Evolutionary conservation across 163 green algal species (phyloP), one percentile per base, ranked within the genome.

Genomic region (Prototheca wickerhamii): DNA sequence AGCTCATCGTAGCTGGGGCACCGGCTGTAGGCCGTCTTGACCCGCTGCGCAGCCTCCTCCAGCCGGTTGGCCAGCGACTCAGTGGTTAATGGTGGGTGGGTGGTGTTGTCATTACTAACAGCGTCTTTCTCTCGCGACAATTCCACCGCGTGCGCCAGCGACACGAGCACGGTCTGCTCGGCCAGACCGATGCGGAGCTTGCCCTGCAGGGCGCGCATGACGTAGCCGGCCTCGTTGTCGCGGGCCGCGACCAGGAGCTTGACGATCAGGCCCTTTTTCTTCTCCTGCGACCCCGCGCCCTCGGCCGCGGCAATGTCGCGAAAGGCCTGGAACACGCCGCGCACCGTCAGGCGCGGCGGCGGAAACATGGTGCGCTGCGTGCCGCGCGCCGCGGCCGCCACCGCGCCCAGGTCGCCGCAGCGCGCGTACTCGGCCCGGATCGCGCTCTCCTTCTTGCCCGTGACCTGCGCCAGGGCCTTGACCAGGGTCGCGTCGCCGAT

Each of bases 171-270:
- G 4, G 84, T 92, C 76, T 98, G 87, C 76, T 97, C 92, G 18
- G 87, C 90, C 30, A 97, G 84, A 0, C 92, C 90, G 56, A 98
- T 98, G 53, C 93, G 83, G 61, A 98, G 82, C 85, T 97, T 98
- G 63, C 86, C 89, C 83, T 97, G 83, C 60, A 95, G 71, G 26
- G 81, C 87, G 34, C 91, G 78, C 60, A 95, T 87, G 51, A 97
- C 82, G 75, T 91, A 97, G 18, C 87, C 86, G 3, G 88, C 67
- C 78, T 97, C 91, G 60, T 77, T 79, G 31, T 83, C 75, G 58
- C 85, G 77, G 28, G 71, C 74, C 5, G 75, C 67, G 20, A 75
- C 74, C 25, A 95, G 69, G 64, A 93, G 78, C 70, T 88, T 85
- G 35, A 76, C 72, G 51, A 90, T 91, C 20, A 75, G 30, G 26